Evolutionary conservation across 352 stramenopile genomes (phyloP).

Genomic region (Pythium vanterpoolii): DNA sequence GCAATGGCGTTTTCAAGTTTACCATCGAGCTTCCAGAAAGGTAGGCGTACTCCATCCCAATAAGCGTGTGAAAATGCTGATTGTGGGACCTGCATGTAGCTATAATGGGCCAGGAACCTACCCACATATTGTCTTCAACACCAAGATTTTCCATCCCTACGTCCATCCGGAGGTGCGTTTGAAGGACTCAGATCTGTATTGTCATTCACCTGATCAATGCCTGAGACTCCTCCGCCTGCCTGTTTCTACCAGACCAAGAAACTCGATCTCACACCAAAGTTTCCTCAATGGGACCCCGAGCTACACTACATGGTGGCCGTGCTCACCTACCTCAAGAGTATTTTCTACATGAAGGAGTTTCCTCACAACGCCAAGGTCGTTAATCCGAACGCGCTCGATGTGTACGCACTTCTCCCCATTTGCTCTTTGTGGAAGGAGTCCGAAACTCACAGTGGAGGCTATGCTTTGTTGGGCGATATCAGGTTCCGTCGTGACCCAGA

Average conservation of each 20-base stretch:
- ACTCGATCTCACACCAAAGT: conserved; percentile 90
- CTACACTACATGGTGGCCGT: conserved; percentile 95
- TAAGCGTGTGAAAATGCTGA: background rate
- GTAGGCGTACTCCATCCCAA: conserved; percentile 23
- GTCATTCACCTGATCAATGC: background rate
- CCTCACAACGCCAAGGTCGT: conserved; percentile 45
- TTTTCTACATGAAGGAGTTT: conserved; percentile 98
- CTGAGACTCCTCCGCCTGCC: background rate
- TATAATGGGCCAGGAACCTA: conserved; percentile 94
- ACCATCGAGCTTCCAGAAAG: conserved; percentile 78
- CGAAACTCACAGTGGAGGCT: background rate
- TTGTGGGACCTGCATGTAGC: conserved; percentile 26
- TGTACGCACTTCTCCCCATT: conserved; percentile 45
- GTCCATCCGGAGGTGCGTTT: conserved; percentile 67
- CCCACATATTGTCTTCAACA: conserved; percentile 92
- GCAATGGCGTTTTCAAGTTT: conserved; percentile 98
- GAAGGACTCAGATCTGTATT: background rate
- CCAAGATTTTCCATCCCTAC: conserved; percentile 92
- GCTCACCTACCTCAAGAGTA: conserved; percentile 96
- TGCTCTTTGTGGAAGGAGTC: background rate
- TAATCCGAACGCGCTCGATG: conserved; percentile 82
- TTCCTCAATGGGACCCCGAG: conserved; percentile 91
- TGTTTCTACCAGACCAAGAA: conserved; percentile 61
- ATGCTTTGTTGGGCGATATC: background rate
- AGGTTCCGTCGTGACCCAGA: conserved; percentile 83